Evolutionary conservation across 2,329 filamentous ascomycete species (phyloP).

Genomic region (Madurella fahalii): DNA sequence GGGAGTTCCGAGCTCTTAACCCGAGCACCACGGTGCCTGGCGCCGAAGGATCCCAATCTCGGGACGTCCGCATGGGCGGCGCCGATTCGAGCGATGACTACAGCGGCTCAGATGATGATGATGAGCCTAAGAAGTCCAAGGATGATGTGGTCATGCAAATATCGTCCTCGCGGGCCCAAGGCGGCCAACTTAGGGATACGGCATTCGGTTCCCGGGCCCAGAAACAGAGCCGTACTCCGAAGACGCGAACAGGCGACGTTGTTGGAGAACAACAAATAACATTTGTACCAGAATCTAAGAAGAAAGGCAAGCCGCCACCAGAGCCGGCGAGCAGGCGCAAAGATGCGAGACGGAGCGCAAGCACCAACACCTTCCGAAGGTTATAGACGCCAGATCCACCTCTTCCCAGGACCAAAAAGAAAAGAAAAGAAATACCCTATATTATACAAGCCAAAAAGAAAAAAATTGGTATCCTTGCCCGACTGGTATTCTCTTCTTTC

Average conservation of each 20-base stretch:
- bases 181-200: conserved; percentile 52
- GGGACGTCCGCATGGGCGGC: conserved; percentile 7
- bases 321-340: conserved; percentile 34
- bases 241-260: conserved; percentile 44
- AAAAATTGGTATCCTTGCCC: conserved; percentile 13
- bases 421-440: conserved; percentile 6
- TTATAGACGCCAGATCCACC: conserved; percentile 42
- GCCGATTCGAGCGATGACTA: conserved; percentile 10
- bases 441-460: conserved; percentile 21
- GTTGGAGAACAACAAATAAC: conserved; percentile 65
- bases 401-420: conserved; percentile 13
- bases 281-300: conserved; percentile 62
- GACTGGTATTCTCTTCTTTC: conserved; percentile 1
- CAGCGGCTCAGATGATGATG: conserved; percentile 37
- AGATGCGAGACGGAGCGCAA: conserved; percentile 63
- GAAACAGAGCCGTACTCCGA: conserved; percentile 45
- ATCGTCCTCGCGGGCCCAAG: conserved; percentile 58
- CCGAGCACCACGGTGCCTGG: conserved; percentile 66
- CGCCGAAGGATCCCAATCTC: conserved; percentile 29
- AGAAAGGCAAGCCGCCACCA: conserved; percentile 42
- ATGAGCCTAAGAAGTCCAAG: conserved; percentile 39
- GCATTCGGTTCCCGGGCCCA: conserved; percentile 54
- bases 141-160: conserved; percentile 59
- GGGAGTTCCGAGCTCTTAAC: conserved; percentile 85
- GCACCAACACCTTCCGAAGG: conserved; percentile 68